Evolutionary conservation across 176 grass and related monocot genomes (phyloP).

Genomic region (Raddia distichophylla): DNA sequence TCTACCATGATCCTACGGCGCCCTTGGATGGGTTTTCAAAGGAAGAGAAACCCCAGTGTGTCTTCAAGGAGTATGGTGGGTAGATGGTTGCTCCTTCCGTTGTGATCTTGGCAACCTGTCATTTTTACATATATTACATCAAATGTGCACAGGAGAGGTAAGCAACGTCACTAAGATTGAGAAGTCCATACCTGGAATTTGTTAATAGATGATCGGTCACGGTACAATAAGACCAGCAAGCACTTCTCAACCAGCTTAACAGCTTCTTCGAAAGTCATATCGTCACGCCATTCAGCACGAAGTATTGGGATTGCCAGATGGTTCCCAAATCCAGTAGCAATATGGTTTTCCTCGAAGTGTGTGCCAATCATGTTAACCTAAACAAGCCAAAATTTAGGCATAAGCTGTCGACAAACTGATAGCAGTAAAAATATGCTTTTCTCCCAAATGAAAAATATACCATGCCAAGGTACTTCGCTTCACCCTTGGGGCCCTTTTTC

Average conservation of each 20-base stretch:
- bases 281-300: slow-evolving; percentile 89
- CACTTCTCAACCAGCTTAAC: slow-evolving; percentile 95
- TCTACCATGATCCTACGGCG: slow-evolving; percentile 91
- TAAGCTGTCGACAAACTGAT: slow-evolving; percentile 24
- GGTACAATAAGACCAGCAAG: slow-evolving; percentile 85
- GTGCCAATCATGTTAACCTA: slow-evolving; percentile 99
- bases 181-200: slow-evolving; percentile 82
- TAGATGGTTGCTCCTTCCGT: slow-evolving; percentile 80
- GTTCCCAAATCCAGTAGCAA: slow-evolving; percentile 99
- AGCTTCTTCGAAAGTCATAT: slow-evolving; percentile 97
- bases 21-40: slow-evolving; percentile 89
- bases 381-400: slow-evolving; percentile 7
- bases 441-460: slow-evolving; percentile 42
- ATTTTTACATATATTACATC: neutral
- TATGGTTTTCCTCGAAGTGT: slow-evolving; percentile 93
- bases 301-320: slow-evolving; percentile 93
- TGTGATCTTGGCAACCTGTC: slow-evolving; percentile 91
- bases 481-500: slow-evolving; percentile 82
- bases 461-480: slow-evolving; percentile 95
- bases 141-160: neutral
- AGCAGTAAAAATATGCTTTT: neutral
- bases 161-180: neutral
- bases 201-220: slow-evolving; percentile 92
- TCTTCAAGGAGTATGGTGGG: slow-evolving; percentile 86
- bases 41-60: slow-evolving; percentile 78